A percentile compares a stretch with the other conserved stretches of the same genome.
Evolutionary conservation across 1,139 yeast species (phyloP).

Genomic region (Diutina rugosa): DNA sequence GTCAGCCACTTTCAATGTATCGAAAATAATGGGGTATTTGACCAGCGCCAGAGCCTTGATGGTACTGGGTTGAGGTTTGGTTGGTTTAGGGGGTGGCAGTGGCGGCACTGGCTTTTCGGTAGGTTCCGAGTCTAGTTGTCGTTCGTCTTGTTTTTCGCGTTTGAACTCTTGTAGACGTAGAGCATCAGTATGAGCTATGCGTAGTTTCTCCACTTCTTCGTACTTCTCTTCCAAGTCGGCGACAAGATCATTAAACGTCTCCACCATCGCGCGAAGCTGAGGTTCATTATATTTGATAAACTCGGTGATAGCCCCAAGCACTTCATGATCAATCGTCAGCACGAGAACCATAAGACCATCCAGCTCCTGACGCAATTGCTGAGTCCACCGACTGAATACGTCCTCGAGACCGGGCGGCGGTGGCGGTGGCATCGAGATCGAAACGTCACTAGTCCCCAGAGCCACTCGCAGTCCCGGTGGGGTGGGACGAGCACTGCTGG

Average conservation of each 20-base stretch:
- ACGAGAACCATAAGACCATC: conserved; percentile 13
- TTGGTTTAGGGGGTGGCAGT: background rate
- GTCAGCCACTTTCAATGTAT: conserved; percentile 7
- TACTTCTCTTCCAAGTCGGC: conserved; percentile 16
- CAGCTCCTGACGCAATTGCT: conserved; percentile 8
- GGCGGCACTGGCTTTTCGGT: background rate
- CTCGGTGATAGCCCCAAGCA: conserved; percentile 21
- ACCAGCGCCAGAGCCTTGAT: background rate
- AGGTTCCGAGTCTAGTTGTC: conserved; percentile 1
- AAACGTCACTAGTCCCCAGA: background rate
- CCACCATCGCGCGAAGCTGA: conserved; percentile 13
- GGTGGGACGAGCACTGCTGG: background rate
- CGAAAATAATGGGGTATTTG: conserved; percentile 2
- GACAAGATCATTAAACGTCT: conserved; percentile 14
- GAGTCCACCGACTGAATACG: background rate
- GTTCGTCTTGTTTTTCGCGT: conserved; percentile 6
- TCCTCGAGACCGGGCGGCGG: background rate
- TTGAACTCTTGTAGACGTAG: conserved; percentile 17
- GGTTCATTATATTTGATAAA: conserved; percentile 29
- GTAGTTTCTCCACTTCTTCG: conserved; percentile 16
- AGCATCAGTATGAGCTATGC: conserved; percentile 19
- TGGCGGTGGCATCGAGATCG: background rate
- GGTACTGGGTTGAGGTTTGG: background rate
- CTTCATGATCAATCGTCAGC: conserved; percentile 21
- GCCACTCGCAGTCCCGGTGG: background rate